phyloP scores from a whole-genome alignment of 2,329 filamentous ascomycete genomes.

The Aspergillus sergii region DNA sequence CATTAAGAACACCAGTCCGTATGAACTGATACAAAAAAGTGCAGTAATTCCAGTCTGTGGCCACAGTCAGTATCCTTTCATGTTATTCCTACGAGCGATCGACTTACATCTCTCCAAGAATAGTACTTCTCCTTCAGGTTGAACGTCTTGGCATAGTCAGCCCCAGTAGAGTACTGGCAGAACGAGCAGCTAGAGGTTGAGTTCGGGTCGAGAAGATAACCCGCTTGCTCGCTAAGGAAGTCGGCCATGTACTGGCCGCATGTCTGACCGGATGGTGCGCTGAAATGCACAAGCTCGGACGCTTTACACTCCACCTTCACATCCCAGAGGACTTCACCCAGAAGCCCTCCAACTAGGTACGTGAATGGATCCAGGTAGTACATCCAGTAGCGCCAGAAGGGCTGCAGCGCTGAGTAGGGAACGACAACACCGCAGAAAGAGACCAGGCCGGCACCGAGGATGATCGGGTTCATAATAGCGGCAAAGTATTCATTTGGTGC shows the following conservation, averaged over 20 bases:
- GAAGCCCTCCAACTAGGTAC: constrained; percentile 45
- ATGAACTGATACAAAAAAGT: constrained; percentile 47
- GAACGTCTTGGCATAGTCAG: constrained; percentile 38
- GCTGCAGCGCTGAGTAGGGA: constrained; percentile 39
- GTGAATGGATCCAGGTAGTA: constrained; percentile 50
- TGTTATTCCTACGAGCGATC: not conserved
- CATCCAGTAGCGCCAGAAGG: constrained; percentile 49
- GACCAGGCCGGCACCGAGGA: constrained; percentile 51
- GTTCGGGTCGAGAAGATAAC: constrained; percentile 34
- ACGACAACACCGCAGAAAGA: constrained; percentile 45
- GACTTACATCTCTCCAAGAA: constrained; percentile 40
- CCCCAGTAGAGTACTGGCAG: constrained; percentile 34
- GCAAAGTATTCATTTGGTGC: constrained; percentile 64
- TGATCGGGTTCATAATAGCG: constrained; percentile 58
- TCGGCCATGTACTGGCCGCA: constrained; percentile 39
- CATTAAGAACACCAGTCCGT: constrained; percentile 49
- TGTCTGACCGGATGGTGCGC: constrained; percentile 30
- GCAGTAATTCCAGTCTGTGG: constrained; percentile 45
- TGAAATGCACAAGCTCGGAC: constrained; percentile 35
- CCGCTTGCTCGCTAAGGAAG: constrained; percentile 30
- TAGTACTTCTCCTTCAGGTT: constrained; percentile 39
- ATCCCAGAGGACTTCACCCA: constrained; percentile 43
- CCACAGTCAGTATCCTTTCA: constrained; percentile 3
- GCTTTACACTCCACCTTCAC: constrained; percentile 39
- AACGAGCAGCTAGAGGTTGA: constrained; percentile 32